A percentile compares a stretch with the other conserved stretches of the same genome.
Evolutionary conservation across 495 filamentous ascomycete species (phyloP).

Genomic region (Penicillium cataractarum): DNA sequence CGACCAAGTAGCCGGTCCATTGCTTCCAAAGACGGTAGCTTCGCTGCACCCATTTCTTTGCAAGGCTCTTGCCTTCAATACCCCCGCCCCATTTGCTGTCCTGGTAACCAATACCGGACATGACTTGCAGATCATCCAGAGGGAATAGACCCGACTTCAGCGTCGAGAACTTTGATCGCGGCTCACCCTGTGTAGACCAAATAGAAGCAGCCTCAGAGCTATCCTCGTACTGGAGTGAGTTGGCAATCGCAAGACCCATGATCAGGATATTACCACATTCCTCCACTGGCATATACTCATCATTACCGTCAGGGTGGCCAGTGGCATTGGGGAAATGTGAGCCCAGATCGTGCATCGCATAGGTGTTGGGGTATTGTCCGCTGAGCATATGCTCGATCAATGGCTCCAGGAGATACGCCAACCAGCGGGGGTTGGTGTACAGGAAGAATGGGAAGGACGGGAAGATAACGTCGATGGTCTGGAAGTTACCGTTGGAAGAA

Average conservation of each 20-base stretch:
- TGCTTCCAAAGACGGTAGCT: conserved; percentile 87
- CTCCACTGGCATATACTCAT: conserved; percentile 98
- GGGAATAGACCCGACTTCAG: conserved; percentile 42
- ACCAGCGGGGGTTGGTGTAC: conserved; percentile 91
- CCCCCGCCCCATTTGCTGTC: conserved; percentile 59
- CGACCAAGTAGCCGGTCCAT: conserved; percentile 89
- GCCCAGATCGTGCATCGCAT: conserved; percentile 94
- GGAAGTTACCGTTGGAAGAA: conserved; percentile 90
- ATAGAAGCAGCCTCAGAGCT: conserved; percentile 56
- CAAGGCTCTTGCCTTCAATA: conserved; percentile 49
- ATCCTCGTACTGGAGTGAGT: conserved; percentile 72
- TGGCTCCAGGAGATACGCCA: conserved; percentile 87
- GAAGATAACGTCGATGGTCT: conserved; percentile 98
- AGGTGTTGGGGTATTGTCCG: conserved; percentile 87
- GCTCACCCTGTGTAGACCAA: conserved; percentile 48
- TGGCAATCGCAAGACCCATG: conserved; percentile 86
- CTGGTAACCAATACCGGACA: conserved; percentile 49
- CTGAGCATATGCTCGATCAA: conserved; percentile 88
- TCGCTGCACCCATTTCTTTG: conserved; percentile 59
- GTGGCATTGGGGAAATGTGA: conserved; percentile 90
- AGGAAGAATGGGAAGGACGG: conserved; percentile 93
- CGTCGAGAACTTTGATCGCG: conserved; percentile 17
- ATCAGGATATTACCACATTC: conserved; percentile 97
- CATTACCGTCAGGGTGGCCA: conserved; percentile 81
- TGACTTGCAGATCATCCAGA: conserved; percentile 43